These are phyloP conservation scores for Pythium volutum DNA, from an alignment of 352 stramenopile genomes.

Conservation along the genomic window DNA sequence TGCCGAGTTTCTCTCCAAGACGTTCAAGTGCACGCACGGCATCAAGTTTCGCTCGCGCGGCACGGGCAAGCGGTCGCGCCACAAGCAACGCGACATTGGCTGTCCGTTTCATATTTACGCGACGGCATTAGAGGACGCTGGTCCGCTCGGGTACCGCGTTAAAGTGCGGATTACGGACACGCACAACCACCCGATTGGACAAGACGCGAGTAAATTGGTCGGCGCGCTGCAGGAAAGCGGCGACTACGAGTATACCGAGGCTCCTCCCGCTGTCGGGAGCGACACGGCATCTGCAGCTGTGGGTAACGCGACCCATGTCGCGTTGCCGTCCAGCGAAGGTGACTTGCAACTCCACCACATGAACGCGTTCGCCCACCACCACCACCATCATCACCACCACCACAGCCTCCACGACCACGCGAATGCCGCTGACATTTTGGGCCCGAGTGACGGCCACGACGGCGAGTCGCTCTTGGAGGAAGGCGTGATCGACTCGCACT, in stretches of 20 bases:
- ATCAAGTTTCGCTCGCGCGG: slow-evolving; percentile 79
- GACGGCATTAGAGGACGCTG: slow-evolving; percentile 56
- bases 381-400: slow-evolving; percentile 32
- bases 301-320: neutral
- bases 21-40: slow-evolving; percentile 81
- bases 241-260: slow-evolving; percentile 42
- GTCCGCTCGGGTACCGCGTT: slow-evolving; percentile 47
- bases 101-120: slow-evolving; percentile 83
- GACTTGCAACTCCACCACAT: slow-evolving; percentile 13
- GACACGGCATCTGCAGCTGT: slow-evolving; percentile 10
- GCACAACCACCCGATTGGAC: slow-evolving; percentile 77
- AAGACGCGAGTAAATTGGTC: slow-evolving; percentile 59
- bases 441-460: slow-evolving; percentile 35
- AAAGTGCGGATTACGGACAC: slow-evolving; percentile 69
- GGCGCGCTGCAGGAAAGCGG: slow-evolving; percentile 50
- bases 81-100: slow-evolving; percentile 69
- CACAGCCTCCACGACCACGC: slow-evolving; percentile 28
- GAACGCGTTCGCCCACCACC: slow-evolving; percentile 21
- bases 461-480: slow-evolving; percentile 46
- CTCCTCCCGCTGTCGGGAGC: neutral
- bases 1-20: slow-evolving; percentile 77
- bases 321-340: slow-evolving; percentile 24
- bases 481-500: slow-evolving; percentile 47
- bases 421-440: slow-evolving; percentile 42
- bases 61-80: slow-evolving; percentile 60